Base-by-base conservation (phyloP, 1,284 basidiomycete species). In the Sporisorium exsertum region DNA sequence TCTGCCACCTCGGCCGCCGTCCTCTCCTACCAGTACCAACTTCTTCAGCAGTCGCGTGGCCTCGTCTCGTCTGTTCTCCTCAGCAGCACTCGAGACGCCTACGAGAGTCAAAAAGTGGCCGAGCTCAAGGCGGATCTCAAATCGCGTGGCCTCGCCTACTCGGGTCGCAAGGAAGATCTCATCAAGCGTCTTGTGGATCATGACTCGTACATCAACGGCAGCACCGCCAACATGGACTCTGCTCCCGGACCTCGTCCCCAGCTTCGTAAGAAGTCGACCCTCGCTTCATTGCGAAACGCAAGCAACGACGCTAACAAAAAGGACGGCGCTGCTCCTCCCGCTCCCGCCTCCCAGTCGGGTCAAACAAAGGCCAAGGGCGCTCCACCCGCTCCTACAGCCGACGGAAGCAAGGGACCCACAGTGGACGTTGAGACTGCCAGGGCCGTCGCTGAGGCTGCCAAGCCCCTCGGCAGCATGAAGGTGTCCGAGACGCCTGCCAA, bases 51-150 rank as follows among this genome's bases (percentile, higher is more conserved):
- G 46, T 70, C 72, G 20, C 51, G 72, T 59, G 72, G 72, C 51
- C 76, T 82, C 53, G 75, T 79, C 45, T 82, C 81, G 18, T 80
- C 73, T 9, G 79, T 82, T 43, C 74, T 82, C 22, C 73, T 82
- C 24, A 79, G 73, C 70, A 75, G 77, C 56, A 78, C 77, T 33
- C 63, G 68, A 18, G 79, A 82, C 54, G 71, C 66, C 37, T 82
- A 82, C 72, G 78, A 82, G 43, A 66, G 51, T 59, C 71, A 74
- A 59, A 75, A 73, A 50, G 60, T 81, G 42, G 61, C 61, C 37
- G 80, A 83, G 58, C 77, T 83, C 65, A 79, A 76, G 60, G 55
- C 74, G 5, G 65, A 80, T 29, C 74, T 83, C 66, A 74, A 74
- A 55, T 74, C 80, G 55, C 80, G 81, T 49, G 79, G 78, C n/a